Evolutionary conservation across 306 rosid species (phyloP), one percentile per base, ranked within the genome.

Genomic region (Cajanus cajan): DNA sequence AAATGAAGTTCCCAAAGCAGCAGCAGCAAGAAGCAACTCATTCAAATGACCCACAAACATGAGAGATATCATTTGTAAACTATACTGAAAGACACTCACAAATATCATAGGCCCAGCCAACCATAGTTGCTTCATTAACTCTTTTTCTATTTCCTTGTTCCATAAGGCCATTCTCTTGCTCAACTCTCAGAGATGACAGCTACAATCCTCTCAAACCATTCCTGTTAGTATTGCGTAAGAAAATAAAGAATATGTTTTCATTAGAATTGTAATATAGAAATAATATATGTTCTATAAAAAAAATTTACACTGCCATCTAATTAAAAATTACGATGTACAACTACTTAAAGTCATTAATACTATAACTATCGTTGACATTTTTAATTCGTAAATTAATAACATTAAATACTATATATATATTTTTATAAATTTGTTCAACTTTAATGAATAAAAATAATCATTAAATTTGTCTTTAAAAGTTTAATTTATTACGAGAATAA

Each of bases 41-140:
- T 73, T 79, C 47, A 84, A 82, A 79, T 74, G 87, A 8, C 87
- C 81, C 1, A 83, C 74, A 68, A 83, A 83, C 68, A 83, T 74
- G 15, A 84, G 18, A 36, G 83, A 83, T 16, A 59, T 74, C 3
- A 79, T 18, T 24, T 68, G 81, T 19, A 83, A 37, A 66, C 81
- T 57, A 22, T 47, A 48, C 39, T 73, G 78, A 73, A 22, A 73
- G 4, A 72, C 19, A 72, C 66, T 68, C 63, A 87, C 95, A 24
- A 76, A 65, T 0, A 89, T 66, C 74, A 89, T 66, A 15, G 97
- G 95, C 40, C 87, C 92, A 41, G 93, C 95, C 5, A 92, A 73
- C 93, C 95, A 90, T 78, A 90, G 22, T 82, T 92, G 95, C 86
- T 83, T 87, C 87, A 86, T 86, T 44, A 80, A 70, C 82, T 92